A percentile compares a stretch with the other conserved stretches of the same genome.
Evolutionary conservation across 345 rosid genomes (phyloP).

Genomic region (Melaleuca alternifolia): DNA sequence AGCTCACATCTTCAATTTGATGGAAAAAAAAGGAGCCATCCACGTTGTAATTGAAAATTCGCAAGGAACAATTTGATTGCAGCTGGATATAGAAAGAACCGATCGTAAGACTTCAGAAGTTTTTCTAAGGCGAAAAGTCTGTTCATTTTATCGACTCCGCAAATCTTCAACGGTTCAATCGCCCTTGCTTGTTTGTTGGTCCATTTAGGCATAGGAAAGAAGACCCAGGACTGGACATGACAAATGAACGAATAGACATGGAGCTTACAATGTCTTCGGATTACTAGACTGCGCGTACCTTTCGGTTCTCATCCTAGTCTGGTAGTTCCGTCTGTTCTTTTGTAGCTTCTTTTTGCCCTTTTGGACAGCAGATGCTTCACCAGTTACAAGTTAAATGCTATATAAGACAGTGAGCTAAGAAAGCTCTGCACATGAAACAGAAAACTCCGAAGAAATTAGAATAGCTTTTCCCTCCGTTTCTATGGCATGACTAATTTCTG

Average conservation of each 20-base stretch:
- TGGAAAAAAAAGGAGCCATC: background rate
- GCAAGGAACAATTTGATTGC: accelerated
- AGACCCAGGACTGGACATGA: background rate
- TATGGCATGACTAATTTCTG: background rate
- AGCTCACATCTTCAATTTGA: background rate
- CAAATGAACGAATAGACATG: background rate
- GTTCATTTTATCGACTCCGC: background rate
- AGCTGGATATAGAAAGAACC: background rate
- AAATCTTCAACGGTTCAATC: background rate
- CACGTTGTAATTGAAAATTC: background rate
- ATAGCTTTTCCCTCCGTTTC: background rate
- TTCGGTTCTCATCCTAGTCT: background rate
- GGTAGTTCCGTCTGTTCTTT: background rate
- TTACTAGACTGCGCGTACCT: background rate
- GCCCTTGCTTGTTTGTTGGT: background rate
- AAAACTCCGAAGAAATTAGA: background rate
- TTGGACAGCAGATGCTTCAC: background rate
- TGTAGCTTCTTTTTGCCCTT: background rate
- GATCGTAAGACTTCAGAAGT: background rate
- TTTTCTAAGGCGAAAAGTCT: background rate
- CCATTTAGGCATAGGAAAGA: background rate
- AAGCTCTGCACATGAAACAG: background rate
- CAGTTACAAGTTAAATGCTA: background rate
- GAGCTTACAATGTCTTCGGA: background rate
- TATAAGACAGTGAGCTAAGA: background rate